These are phyloP conservation scores for Metschnikowia bowlesiae DNA, from an alignment of 805 yeast species.

Conservation along the genomic window DNA sequence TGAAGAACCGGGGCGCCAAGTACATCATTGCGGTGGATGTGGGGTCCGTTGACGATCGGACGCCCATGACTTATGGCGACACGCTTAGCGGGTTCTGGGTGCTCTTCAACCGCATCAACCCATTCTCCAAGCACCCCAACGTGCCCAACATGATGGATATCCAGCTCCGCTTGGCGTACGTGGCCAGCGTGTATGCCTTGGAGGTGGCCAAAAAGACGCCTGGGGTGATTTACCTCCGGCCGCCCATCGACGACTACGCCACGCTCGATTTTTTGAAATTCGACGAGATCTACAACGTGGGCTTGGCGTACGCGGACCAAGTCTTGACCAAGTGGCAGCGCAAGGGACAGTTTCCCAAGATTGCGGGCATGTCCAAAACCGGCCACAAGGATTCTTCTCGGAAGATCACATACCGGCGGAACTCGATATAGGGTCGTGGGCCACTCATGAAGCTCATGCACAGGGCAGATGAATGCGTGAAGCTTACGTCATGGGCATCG, in stretches of 20 bases:
- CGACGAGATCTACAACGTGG: conserved; percentile 82
- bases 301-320: conserved; percentile 65
- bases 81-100: conserved; percentile 93
- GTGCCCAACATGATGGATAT: conserved; percentile 94
- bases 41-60: conserved; percentile 88
- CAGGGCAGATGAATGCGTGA: no score
- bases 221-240: conserved; percentile 83
- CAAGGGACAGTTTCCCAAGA: conserved; percentile 53
- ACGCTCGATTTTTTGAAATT: conserved; percentile 90
- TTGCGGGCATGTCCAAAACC: conserved; percentile 44
- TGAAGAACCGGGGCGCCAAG: conserved; percentile 85
- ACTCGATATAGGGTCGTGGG: conserved; percentile 10
- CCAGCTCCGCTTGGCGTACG: conserved; percentile 89
- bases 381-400: conserved; percentile 8
- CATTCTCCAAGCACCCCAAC: conserved; percentile 80
- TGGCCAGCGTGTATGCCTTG: conserved; percentile 88
- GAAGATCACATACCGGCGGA: conserved; percentile 12
- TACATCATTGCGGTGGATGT: conserved; percentile 91
- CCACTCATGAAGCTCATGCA: neutral
- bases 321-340: conserved; percentile 50
- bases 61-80: conserved; percentile 89
- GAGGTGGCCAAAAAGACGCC: conserved; percentile 81
- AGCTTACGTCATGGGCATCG: no score
- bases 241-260: conserved; percentile 89
- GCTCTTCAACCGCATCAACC: conserved; percentile 78